Conservation (phyloP, 2,329 filamentous ascomycete genomes). For the Xylaria sp. region DNA sequence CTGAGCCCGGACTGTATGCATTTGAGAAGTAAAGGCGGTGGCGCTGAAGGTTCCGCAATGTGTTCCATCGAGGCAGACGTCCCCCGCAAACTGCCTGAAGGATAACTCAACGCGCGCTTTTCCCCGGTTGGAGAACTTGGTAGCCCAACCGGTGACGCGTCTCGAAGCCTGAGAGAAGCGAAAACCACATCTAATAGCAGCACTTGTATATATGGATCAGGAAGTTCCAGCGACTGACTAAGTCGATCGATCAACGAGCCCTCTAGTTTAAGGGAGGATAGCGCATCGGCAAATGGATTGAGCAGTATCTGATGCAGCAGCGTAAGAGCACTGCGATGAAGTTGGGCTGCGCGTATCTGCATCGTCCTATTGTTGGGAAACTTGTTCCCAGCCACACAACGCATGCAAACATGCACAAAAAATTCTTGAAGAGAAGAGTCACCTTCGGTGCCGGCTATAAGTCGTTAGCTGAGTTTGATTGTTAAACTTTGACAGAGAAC, state of each 20-base stretch:
- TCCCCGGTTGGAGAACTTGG: conserved; percentile 60
- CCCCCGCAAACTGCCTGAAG: conserved; percentile 53
- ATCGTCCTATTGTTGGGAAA: conserved; percentile 52
- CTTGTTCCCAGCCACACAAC: conserved; percentile 64
- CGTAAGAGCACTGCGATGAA: conserved; percentile 77
- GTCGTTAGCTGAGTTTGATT: conserved; percentile 42
- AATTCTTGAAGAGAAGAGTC: conserved; percentile 74
- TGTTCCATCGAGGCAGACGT: conserved; percentile 53
- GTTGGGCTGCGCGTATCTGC: conserved; percentile 67
- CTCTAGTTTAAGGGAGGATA: conserved; percentile 76
- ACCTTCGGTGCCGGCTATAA: conserved; percentile 62
- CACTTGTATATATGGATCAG: conserved; percentile 78
- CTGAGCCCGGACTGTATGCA: conserved; percentile 86
- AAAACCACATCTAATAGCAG: conserved; percentile 82
- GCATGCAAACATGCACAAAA: conserved; percentile 73
- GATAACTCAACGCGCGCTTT: conserved; percentile 59
- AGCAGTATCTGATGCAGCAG: conserved; percentile 76
- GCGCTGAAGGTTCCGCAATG: conserved; percentile 56
- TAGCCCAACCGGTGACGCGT: conserved; percentile 54
- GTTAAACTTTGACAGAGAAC: conserved; percentile 50
- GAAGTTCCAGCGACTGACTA: conserved; percentile 66
- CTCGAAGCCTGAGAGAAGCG: conserved; percentile 75
- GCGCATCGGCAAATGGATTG: conserved; percentile 68
- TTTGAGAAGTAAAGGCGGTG: conserved; percentile 79
- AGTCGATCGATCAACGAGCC: conserved; percentile 76